These are phyloP conservation scores for Dactylella cylindrospora DNA, from an alignment of 2,329 filamentous ascomycete genomes.

Conservation along the genomic window DNA sequence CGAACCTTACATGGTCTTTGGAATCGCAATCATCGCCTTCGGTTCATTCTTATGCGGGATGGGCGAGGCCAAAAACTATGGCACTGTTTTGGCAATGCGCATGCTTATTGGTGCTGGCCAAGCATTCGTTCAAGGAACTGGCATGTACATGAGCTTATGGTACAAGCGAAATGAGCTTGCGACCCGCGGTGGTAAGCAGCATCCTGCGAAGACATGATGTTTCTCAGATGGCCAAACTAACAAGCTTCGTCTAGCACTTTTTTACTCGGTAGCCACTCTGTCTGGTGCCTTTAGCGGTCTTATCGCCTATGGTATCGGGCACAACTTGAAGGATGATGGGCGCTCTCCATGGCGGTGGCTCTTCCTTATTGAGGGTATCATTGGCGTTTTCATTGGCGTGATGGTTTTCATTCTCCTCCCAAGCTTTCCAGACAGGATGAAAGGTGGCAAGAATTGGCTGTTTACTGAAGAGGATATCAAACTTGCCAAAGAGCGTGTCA, in stretches of 20 bases:
- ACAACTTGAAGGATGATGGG: constrained; percentile 56
- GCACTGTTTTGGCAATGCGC: constrained; percentile 9
- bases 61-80: constrained; percentile 8
- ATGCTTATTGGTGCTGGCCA: constrained; percentile 11
- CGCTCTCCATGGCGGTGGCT: constrained; percentile 74
- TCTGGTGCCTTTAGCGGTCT: constrained; percentile 60
- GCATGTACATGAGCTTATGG: constrained; percentile 13
- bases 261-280: constrained; percentile 60
- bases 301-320: constrained; percentile 57
- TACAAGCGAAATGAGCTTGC: constrained; percentile 18
- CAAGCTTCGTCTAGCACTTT: constrained; percentile 55
- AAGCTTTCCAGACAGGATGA: constrained; percentile 20
- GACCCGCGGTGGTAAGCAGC: constrained; percentile 11
- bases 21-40: constrained; percentile 7
- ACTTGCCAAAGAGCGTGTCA: constrained; percentile 14
- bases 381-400: constrained; percentile 55
- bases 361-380: constrained; percentile 69
- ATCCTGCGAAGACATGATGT: not conserved
- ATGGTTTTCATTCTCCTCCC: constrained; percentile 8
- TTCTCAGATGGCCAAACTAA: not conserved
- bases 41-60: constrained; percentile 18
- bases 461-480: constrained; percentile 25
- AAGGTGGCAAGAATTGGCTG: constrained; percentile 22
- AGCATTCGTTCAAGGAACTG: constrained; percentile 26
- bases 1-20: constrained; percentile 13